Conservation (phyloP, 108 stramenopile genomes). For the Bacterosira constricta region DNA sequence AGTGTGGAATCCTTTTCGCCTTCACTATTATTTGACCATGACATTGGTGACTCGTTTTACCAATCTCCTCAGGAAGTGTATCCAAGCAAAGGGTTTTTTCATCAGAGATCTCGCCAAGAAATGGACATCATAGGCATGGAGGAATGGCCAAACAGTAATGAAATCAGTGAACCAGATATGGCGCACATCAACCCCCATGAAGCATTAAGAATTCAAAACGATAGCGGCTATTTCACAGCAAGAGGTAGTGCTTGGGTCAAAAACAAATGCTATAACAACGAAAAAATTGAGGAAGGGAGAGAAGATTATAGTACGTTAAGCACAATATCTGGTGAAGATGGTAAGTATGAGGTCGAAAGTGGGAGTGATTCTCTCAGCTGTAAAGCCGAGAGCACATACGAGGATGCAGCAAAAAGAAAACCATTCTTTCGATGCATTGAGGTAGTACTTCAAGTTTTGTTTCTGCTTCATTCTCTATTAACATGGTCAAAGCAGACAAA, state of each 20-base stretch:
- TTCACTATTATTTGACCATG: background rate
- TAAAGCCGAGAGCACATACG: background rate
- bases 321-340: background rate
- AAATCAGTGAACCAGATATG: background rate
- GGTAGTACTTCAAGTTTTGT: too few relatives aligned
- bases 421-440: background rate
- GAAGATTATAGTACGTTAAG: background rate
- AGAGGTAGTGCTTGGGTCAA: constrained; percentile 26
- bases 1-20: constrained; percentile 12
- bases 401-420: background rate
- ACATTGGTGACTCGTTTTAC: background rate
- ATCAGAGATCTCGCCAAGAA: background rate
- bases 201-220: background rate
- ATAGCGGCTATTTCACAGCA: constrained; percentile 27
- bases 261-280: constrained; percentile 6
- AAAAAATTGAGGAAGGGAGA: constrained; percentile 13
- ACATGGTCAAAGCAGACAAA: too few relatives aligned
- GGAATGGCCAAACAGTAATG: background rate
- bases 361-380: background rate
- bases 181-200: background rate
- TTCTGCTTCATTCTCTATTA: too few relatives aligned
- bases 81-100: background rate
- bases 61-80: constrained; percentile 4
- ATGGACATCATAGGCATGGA: background rate
- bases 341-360: too few relatives aligned